Conservation (phyloP, 139 green algal genomes). For the Closterium sp. region DNA sequence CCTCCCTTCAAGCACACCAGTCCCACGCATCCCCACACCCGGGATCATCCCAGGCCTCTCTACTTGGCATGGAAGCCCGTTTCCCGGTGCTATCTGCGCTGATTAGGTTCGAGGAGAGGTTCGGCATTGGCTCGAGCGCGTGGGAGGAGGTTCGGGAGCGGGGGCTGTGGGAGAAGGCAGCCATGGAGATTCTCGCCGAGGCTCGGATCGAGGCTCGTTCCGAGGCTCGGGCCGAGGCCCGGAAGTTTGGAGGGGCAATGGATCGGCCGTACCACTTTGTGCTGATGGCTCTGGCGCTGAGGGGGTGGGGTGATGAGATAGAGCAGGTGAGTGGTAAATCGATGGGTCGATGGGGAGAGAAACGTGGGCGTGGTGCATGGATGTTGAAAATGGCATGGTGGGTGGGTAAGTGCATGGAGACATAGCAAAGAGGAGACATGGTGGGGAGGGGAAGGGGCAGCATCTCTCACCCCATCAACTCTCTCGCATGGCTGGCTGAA, state of each 20-base stretch:
- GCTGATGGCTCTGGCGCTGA: not conserved
- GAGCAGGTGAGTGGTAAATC: not conserved
- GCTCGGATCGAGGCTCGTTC: too few species aligned
- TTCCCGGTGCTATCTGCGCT: not conserved
- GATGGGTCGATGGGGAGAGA: too few species aligned
- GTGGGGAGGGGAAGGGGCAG: too few species aligned
- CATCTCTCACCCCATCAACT: too few species aligned
- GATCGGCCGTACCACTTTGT: not conserved
- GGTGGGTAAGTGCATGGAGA: too few species aligned
- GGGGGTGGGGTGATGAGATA: not conserved
- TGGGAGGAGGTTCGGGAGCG: not conserved
- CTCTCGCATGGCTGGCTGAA: too few species aligned
- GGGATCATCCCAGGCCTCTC: not conserved
- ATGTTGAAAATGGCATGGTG: too few species aligned
- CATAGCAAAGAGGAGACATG: too few species aligned
- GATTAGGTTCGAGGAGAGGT: not conserved
- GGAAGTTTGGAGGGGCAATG: not conserved
- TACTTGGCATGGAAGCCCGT: not conserved
- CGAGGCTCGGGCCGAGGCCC: not conserved
- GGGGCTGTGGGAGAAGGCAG: not conserved
- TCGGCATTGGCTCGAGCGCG: not conserved
- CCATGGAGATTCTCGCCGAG: not conserved
- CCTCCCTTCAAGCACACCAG: not conserved
- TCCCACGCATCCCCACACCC: not conserved
- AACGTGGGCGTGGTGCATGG: too few species aligned